Evolutionary conservation across 768 basidiomycete genomes (phyloP), one percentile per base, ranked within the genome.

Genomic region (Kwoniella pini): DNA sequence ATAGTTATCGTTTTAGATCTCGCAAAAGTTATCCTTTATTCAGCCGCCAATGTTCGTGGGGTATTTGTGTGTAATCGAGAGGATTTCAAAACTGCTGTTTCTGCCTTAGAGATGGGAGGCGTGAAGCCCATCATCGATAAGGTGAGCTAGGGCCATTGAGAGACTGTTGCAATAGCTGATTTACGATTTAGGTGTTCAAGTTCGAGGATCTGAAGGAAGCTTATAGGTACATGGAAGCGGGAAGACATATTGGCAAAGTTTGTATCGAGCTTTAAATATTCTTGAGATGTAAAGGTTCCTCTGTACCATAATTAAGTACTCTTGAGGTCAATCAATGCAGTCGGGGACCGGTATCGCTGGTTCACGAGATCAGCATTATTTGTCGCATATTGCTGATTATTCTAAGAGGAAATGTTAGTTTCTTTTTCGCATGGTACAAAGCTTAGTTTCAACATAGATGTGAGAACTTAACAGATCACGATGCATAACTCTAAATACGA

Each of bases 61-160:
- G 70, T 72, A 30, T 75, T 75, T 48, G 68, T 68, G 17, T 67
- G 68, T 48, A 75, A 72, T 51, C 57, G 85, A n/a, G 77, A 81
- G n/a, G 84, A 85, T 83, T 86, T 86, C 63, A 80, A 82, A 40
- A 80, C 82, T 43, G 83, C 86, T 83, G 83, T 81, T 69, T 77
- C 80, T 15, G 79, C 85, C 11, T 79, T 86, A 42, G 65, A 69
- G 12, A 81, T 82, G 1, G 79, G 81, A 27, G 77, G 76, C 38
- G 82, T 85, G 3, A 80, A 74, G 19, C 86, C 85, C 0, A 79
- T 84, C 21, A 73, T 86, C 39, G 82, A 86, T 79, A 83, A 82
- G 74, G 81, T 86, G 33, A 36, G 33, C 33, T 21, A 21, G 19
- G 19, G 38, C 10, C 27, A 38, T 1, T 36, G 9, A 21, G 9